A percentile compares a stretch with the other conserved stretches of the same genome.
These are phyloP conservation scores for Metarhizium album DNA, from an alignment of 2,329 filamentous ascomycete genomes.

Conservation along the genomic window DNA sequence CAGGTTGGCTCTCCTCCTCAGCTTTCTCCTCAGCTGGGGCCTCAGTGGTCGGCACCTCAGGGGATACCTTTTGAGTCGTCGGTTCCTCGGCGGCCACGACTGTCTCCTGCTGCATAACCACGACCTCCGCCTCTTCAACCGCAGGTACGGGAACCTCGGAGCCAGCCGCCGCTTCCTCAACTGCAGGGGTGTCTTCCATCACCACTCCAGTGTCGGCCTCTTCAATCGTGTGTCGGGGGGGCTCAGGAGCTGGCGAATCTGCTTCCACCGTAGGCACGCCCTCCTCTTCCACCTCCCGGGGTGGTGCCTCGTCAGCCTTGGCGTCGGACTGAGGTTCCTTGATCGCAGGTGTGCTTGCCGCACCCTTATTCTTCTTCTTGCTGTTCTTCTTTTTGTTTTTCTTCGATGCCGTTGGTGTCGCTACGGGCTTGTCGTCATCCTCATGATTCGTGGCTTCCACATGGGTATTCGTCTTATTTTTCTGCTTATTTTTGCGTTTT, in stretches of 20 bases:
- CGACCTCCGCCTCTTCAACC: too few species aligned
- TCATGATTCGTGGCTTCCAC: constrained; percentile 11
- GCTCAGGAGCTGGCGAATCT: neutral
- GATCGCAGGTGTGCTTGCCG: neutral
- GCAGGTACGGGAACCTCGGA: neutral
- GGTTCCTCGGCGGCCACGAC: too few species aligned
- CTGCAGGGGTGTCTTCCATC: neutral
- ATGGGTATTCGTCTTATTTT: constrained; percentile 3
- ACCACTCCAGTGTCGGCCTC: too few species aligned
- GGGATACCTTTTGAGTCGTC: too few species aligned
- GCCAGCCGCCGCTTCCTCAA: neutral
- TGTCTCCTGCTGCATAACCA: too few species aligned
- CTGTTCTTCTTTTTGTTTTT: constrained; percentile 17
- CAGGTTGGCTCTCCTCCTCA: too few species aligned
- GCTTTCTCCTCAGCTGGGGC: too few species aligned
- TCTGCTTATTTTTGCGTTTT: constrained; percentile 11
- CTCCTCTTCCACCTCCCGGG: neutral
- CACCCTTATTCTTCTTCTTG: constrained; percentile 11
- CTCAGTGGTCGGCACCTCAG: too few species aligned
- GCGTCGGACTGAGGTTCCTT: constrained; percentile 8
- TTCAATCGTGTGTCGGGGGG: too few species aligned
- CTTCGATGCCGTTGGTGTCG: constrained; percentile 12
- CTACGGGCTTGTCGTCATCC: constrained; percentile 5
- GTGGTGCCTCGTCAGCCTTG: neutral
- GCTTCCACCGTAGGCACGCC: neutral